phyloP scores from a whole-genome alignment of 805 yeast species.

The Nakazawaea wyomingensis region DNA sequence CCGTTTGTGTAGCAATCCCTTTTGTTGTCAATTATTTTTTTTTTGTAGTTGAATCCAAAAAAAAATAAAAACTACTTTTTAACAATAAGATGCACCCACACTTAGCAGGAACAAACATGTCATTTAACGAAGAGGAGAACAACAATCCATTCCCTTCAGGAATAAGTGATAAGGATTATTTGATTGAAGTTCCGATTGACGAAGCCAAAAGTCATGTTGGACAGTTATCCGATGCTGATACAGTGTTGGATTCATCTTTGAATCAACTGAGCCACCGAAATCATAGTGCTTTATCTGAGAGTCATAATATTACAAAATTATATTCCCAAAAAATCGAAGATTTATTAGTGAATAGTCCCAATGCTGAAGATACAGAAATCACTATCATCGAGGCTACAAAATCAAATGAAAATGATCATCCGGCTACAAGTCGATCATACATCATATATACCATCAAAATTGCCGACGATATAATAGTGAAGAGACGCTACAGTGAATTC shows the following conservation, averaged over 20 bases:
- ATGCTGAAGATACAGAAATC: constrained; percentile 14
- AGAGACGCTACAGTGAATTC: constrained; percentile 89
- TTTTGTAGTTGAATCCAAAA: neutral
- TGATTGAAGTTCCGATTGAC: constrained; percentile 7
- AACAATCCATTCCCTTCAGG: constrained; percentile 6
- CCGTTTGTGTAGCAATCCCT: too few relatives aligned
- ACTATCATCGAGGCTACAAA: constrained; percentile 77
- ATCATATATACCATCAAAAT: constrained; percentile 77
- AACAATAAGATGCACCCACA: too few relatives aligned
- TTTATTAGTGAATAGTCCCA: constrained; percentile 2
- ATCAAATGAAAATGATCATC: constrained; percentile 58
- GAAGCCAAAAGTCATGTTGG: neutral
- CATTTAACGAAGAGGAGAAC: constrained; percentile 9
- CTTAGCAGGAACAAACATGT: neutral
- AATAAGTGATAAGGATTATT: constrained; percentile 2
- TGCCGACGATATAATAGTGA: constrained; percentile 52
- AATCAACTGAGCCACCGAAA: neutral
- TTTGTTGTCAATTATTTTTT: too few relatives aligned
- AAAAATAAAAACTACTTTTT: neutral
- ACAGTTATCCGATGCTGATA: neutral
- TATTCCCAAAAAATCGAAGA: constrained; percentile 12
- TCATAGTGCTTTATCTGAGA: neutral
- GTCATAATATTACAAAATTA: neutral
- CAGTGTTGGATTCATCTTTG: neutral
- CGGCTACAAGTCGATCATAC: constrained; percentile 52